These are phyloP conservation scores for Crotalaria pallida DNA, from an alignment of 306 rosid species.

Conservation along the genomic window DNA sequence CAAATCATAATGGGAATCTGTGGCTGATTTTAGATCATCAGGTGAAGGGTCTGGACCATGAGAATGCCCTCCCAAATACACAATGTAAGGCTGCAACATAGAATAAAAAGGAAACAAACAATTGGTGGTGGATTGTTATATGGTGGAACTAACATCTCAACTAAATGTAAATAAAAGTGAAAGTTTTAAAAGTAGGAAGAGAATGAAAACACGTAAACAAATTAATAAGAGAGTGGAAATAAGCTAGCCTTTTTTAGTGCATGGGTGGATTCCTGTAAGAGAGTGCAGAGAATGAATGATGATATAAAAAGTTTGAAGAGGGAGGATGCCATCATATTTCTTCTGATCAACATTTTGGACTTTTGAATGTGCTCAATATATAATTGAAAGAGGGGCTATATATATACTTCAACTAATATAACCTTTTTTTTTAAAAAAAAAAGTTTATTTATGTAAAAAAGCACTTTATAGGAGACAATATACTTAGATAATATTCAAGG, in stretches of 20 bases:
- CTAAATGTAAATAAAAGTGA: background rate
- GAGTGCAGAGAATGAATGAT: slow-evolving; percentile 6
- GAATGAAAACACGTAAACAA: no score
- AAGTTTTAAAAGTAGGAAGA: background rate
- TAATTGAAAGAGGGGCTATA: no score
- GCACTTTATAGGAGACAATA: no score
- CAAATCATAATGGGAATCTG: slow-evolving; percentile 29
- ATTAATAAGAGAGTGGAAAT: background rate
- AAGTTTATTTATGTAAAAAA: no score
- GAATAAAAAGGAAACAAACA: background rate
- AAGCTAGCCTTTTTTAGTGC: slow-evolving; percentile 30
- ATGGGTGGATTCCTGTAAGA: background rate
- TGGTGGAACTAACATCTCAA: background rate
- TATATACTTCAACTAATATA: no score
- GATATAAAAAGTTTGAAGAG: slow-evolving; percentile 14
- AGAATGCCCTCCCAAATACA: slow-evolving; percentile 38
- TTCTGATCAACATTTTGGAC: no score
- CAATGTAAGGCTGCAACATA: slow-evolving; percentile 29
- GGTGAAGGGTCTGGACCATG: slow-evolving; percentile 33
- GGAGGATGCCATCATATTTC: background rate
- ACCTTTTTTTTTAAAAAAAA: no score
- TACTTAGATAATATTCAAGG: no score
- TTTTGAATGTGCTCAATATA: no score
- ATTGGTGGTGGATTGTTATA: background rate
- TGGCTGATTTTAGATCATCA: slow-evolving; percentile 25